These are phyloP conservation scores for Pythium folliculosum DNA, from an alignment of 352 stramenopile species.

Conservation along the genomic window DNA sequence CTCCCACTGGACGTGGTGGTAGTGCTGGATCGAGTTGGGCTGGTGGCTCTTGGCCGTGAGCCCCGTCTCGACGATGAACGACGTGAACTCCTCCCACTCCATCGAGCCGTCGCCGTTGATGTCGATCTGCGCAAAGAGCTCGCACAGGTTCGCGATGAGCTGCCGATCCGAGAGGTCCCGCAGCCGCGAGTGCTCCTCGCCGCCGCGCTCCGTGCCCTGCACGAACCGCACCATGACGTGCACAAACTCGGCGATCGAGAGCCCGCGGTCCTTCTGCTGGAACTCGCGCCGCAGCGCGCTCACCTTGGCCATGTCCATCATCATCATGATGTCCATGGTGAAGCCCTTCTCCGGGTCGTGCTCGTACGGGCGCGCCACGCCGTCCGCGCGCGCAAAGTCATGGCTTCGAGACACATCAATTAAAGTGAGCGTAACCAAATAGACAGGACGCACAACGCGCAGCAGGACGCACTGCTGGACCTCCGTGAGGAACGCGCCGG, in stretches of 20 bases:
- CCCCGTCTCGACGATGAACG: constrained; percentile 89
- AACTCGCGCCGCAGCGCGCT: constrained; percentile 84
- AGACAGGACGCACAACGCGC: no score
- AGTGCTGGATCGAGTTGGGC: constrained; percentile 87
- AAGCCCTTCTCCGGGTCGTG: constrained; percentile 82
- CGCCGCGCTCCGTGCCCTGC: constrained; percentile 44
- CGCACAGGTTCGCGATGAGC: constrained; percentile 83
- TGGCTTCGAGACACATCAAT: not conserved
- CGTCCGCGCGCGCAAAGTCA: constrained; percentile 1
- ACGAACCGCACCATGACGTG: constrained; percentile 88
- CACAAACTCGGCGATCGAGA: constrained; percentile 86
- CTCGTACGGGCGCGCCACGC: constrained; percentile 49
- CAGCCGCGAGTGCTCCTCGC: constrained; percentile 67
- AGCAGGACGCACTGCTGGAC: constrained; percentile 11
- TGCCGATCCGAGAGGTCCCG: constrained; percentile 67
- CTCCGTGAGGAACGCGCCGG: constrained; percentile 28
- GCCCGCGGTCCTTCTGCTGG: constrained; percentile 73
- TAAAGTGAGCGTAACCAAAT: not conserved
- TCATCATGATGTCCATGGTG: constrained; percentile 93
- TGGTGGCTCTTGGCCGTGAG: constrained; percentile 81
- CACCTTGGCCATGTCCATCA: constrained; percentile 90
- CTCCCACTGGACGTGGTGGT: constrained; percentile 76
- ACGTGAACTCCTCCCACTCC: constrained; percentile 93
- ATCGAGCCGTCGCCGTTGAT: constrained; percentile 91
- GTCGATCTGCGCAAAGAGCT: constrained; percentile 91